phyloP scores from a whole-genome alignment of 2,329 filamentous ascomycete genomes.

The Talaromyces sp. region DNA sequence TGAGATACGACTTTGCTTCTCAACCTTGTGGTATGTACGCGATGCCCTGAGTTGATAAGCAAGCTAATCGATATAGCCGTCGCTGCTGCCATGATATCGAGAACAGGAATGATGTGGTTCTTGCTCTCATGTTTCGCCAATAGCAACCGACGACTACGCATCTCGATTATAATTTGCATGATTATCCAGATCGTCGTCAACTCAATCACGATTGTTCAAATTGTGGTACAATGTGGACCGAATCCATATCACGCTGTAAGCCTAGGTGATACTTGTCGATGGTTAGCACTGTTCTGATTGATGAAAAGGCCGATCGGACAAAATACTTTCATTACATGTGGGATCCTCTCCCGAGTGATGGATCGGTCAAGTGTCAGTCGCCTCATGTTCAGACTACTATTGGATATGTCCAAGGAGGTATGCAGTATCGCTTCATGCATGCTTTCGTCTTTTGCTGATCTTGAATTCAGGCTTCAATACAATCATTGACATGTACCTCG shows the following conservation, averaged over 20 bases:
- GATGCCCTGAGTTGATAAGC: not conserved
- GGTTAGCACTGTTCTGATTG: not conserved
- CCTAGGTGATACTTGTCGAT: slow-evolving; percentile 14
- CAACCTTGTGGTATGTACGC: slow-evolving; percentile 22
- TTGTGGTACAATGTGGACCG: slow-evolving; percentile 35
- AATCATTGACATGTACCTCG: slow-evolving; percentile 33
- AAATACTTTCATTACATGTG: slow-evolving; percentile 40
- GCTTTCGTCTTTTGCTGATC: not conserved
- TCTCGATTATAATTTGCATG: slow-evolving; percentile 31
- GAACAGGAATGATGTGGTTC: slow-evolving; percentile 38
- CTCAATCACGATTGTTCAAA: slow-evolving; percentile 33
- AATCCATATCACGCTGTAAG: slow-evolving; percentile 29
- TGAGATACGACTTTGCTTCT: slow-evolving; percentile 30
- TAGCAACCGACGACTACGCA: slow-evolving; percentile 28
- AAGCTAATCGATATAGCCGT: slow-evolving; percentile 23
- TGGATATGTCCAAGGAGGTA: slow-evolving; percentile 38
- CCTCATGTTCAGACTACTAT: slow-evolving; percentile 32
- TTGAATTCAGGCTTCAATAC: slow-evolving; percentile 30
- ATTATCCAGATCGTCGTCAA: slow-evolving; percentile 33
- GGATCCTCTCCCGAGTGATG: slow-evolving; percentile 33
- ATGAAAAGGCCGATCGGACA: slow-evolving; percentile 25
- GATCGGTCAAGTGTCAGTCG: slow-evolving; percentile 34
- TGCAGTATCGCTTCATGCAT: not conserved
- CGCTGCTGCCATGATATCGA: slow-evolving; percentile 33
- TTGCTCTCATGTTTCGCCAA: slow-evolving; percentile 33